Conservation (phyloP, 352 stramenopile species). For the Saprolegnia diclina region DNA sequence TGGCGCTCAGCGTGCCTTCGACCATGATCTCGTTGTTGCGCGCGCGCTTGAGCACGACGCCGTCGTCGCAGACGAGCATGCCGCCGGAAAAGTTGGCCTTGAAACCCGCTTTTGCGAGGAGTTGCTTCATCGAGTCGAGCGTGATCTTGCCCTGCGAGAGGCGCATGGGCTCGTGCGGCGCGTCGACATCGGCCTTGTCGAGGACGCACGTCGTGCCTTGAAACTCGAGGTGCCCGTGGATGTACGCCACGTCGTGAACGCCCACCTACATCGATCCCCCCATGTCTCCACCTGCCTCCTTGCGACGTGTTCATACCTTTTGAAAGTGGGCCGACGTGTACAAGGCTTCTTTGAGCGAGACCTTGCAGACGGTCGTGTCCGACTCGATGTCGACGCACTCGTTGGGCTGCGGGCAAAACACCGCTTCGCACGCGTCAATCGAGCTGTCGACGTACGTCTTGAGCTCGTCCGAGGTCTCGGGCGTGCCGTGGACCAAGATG, state of each 20-base stretch:
- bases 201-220: slow-evolving; percentile 19
- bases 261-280: slow-evolving; percentile 75
- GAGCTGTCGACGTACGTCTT: slow-evolving; percentile 79
- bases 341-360: slow-evolving; percentile 79
- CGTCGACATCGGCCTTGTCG: slow-evolving; percentile 33
- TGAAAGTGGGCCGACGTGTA: slow-evolving; percentile 80
- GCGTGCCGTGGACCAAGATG: slow-evolving; percentile 80
- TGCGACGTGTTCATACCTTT: slow-evolving; percentile 62
- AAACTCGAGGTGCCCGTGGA: slow-evolving; percentile 60
- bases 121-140: slow-evolving; percentile 85
- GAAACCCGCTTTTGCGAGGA: slow-evolving; percentile 79
- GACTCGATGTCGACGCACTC: slow-evolving; percentile 89
- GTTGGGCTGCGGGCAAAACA: slow-evolving; percentile 82
- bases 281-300: neutral
- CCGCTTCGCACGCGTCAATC: slow-evolving; percentile 77
- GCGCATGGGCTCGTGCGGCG: slow-evolving; percentile 70
- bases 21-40: slow-evolving; percentile 86
- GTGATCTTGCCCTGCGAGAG: slow-evolving; percentile 87
- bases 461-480: slow-evolving; percentile 69
- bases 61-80: slow-evolving; percentile 86
- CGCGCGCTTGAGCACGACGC: slow-evolving; percentile 78
- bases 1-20: slow-evolving; percentile 73
- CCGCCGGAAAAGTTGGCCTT: slow-evolving; percentile 85
- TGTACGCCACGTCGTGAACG: slow-evolving; percentile 78
- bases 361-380: slow-evolving; percentile 87